A percentile compares a stretch with the other conserved stretches of the same genome.
Evolutionary conservation across 2,329 filamentous ascomycete species (phyloP).

Genomic region (Aspergillus quadrilineatus): DNA sequence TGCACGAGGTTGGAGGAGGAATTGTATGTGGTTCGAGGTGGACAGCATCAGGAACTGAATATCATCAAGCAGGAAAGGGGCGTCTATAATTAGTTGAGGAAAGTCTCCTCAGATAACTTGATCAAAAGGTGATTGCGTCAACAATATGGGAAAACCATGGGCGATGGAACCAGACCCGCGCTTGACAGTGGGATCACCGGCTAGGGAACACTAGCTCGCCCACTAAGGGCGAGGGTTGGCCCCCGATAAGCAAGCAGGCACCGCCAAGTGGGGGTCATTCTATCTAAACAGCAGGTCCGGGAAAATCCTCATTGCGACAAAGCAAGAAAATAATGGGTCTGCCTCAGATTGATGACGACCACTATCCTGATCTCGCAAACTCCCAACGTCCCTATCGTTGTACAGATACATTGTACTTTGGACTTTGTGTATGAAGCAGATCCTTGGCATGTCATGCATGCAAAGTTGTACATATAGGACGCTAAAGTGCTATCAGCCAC

Average conservation of each 20-base stretch:
- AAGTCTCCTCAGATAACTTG: not conserved
- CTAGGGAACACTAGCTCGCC: not conserved
- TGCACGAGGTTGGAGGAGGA: not conserved
- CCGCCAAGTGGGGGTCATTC: not conserved
- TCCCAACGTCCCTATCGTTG: not conserved
- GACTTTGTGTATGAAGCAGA: not conserved
- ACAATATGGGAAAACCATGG: constrained; percentile 1
- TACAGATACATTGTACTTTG: not conserved
- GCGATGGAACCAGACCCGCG: constrained; percentile 1
- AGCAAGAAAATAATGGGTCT: constrained; percentile 4
- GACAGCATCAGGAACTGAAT: not conserved
- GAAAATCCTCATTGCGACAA: constrained; percentile 7
- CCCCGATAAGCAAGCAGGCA: not conserved
- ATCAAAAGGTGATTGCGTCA: constrained; percentile 19
- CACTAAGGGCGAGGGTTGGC: not conserved
- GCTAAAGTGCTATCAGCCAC: not conserved
- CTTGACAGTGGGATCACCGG: constrained; percentile 5
- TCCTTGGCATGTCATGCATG: not conserved
- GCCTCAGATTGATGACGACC: constrained; percentile 4
- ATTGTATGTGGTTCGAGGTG: constrained; percentile 7
- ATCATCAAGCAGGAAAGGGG: not conserved
- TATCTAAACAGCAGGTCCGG: not conserved
- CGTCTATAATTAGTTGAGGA: not conserved
- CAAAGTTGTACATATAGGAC: not conserved
- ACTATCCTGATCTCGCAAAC: not conserved